A percentile compares a stretch with the other conserved stretches of the same genome.
Evolutionary conservation across 768 basidiomycete genomes (phyloP).

Genomic region (Rubroboletus satanas): DNA sequence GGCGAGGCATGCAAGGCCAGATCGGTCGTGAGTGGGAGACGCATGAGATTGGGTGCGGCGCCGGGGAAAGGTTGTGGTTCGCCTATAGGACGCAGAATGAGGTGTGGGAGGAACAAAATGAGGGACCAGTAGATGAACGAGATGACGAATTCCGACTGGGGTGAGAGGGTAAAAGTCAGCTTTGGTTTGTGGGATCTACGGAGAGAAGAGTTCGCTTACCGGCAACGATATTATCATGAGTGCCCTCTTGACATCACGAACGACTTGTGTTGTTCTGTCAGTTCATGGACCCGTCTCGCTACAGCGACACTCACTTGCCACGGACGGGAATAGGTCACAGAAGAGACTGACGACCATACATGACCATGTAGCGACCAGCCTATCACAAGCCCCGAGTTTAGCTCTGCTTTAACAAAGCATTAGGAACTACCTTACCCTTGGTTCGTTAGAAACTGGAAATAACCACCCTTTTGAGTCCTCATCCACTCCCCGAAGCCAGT

Average conservation of each 20-base stretch:
- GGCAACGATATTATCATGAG: slow-evolving; percentile 65
- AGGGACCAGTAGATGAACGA: slow-evolving; percentile 69
- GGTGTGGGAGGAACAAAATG: slow-evolving; percentile 47
- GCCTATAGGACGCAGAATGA: slow-evolving; percentile 44
- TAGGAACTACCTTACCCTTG: slow-evolving; percentile 45
- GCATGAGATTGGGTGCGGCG: slow-evolving; percentile 20
- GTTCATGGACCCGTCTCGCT: neutral
- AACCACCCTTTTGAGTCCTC: slow-evolving; percentile 53
- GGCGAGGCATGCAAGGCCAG: slow-evolving; percentile 66
- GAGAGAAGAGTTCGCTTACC: slow-evolving; percentile 33
- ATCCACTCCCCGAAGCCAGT: slow-evolving; percentile 32
- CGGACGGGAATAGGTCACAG: slow-evolving; percentile 39
- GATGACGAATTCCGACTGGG: slow-evolving; percentile 44
- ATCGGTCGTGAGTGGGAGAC: slow-evolving; percentile 53
- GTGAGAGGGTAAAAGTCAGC: neutral
- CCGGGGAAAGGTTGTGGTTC: neutral
- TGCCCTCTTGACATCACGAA: slow-evolving; percentile 48
- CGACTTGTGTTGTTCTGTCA: neutral
- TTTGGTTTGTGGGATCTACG: neutral
- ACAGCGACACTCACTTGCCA: slow-evolving; percentile 29
- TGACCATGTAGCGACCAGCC: slow-evolving; percentile 35
- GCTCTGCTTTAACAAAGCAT: neutral
- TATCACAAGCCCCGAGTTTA: neutral
- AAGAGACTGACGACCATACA: slow-evolving; percentile 40
- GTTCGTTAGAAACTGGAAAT: slow-evolving; percentile 72